Base-by-base conservation (phyloP, 345 rosid genomes). In the Hevea brasiliensis region DNA sequence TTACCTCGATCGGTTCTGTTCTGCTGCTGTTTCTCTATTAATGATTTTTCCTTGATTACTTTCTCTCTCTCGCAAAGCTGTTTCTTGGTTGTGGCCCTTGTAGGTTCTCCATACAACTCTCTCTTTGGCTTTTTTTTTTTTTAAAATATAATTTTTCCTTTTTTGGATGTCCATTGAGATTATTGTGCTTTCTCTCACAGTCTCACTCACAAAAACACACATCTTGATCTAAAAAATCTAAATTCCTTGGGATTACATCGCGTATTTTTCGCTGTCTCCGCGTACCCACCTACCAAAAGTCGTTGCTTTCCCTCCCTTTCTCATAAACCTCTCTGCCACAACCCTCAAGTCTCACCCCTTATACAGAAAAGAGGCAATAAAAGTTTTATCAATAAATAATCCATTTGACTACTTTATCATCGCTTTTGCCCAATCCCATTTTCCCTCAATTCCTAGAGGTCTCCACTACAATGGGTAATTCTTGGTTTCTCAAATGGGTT, bases 241-340 rank as follows among this genome's bases (percentile, higher is more conserved):
- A 6, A 60, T 8, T 59, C 51, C 55, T 68, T 66, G 68, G 58
- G 66, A 11, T 23, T 55, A 32, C 57, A 70, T 76, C 73, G 62
- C 85, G 40, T 15, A 4, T 42, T 68, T 78, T 68, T 71, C 70
- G 81, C 83, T 75, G 76, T 7, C 71, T 57, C 27, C 63, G 56
- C 70, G 74, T 42, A 70, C 59, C 78, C 71, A 66, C 48, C 9
- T 41, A n/a, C 42, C 68, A 44, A 61, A 76, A 70, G 48, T 70
- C 47, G 79, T 70, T 63, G 14, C 42, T 63, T 68, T 68, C 73
- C 67, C 77, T 58, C 66, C 67, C 66, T 62, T 59, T 61, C 56
- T 32, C 53, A 32, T 72, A 23, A 42, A 56, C 71, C 59, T 59
- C 18, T 47, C 6, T 32, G 3, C 2, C 37, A 32, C 37, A 32